A percentile compares a stretch with the other conserved stretches of the same genome.
Evolutionary conservation across 176 grass and related monocot species (phyloP).

Genomic region (Zoysia japonica): DNA sequence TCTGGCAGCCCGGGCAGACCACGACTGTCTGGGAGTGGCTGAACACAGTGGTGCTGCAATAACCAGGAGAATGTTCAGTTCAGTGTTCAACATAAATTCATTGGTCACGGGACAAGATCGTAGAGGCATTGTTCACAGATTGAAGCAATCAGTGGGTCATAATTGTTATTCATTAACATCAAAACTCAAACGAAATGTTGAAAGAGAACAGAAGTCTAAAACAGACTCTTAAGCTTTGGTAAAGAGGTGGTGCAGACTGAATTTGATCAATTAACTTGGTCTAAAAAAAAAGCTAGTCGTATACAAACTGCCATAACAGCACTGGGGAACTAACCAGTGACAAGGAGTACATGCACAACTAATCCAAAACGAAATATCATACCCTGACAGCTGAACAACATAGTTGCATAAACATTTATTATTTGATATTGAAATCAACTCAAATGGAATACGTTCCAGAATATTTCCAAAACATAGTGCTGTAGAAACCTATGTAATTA

Average conservation of each 20-base stretch:
- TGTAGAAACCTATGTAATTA: not conserved
- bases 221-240: not conserved
- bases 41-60: conserved; percentile 74
- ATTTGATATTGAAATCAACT: not conserved
- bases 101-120: not conserved
- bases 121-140: not conserved
- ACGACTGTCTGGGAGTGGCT: conserved; percentile 84
- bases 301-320: not conserved
- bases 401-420: not conserved
- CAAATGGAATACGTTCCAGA: not conserved
- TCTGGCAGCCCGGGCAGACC: conserved; percentile 65
- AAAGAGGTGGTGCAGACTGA: not conserved
- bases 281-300: not conserved
- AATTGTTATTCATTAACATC: not conserved
- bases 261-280: not conserved
- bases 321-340: not conserved
- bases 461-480: not conserved
- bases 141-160: not conserved
- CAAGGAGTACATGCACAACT: not conserved
- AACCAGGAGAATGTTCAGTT: not conserved
- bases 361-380: not conserved
- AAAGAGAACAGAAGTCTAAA: not conserved
- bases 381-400: not conserved
- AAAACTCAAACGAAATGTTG: not conserved
- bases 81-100: not conserved